These are phyloP conservation scores for Colletotrichum sp. DNA, from an alignment of 2,329 filamentous ascomycete species.

Conservation along the genomic window DNA sequence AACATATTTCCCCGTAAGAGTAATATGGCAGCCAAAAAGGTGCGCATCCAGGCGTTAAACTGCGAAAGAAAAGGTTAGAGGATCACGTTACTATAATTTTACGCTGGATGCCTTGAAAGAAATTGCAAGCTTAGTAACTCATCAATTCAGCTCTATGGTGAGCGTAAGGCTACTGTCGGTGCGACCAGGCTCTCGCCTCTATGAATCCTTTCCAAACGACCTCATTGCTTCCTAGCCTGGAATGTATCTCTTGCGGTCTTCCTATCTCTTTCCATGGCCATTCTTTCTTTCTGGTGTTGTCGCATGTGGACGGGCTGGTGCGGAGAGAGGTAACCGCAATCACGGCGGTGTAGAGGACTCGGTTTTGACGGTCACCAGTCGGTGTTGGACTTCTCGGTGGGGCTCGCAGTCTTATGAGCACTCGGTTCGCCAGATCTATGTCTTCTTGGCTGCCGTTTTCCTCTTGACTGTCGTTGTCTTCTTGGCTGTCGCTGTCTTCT, in stretches of 20 bases:
- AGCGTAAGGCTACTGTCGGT: background rate
- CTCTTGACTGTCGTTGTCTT: background rate
- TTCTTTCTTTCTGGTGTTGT: rapidly evolving
- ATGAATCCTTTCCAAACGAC: background rate
- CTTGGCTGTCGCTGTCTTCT: background rate
- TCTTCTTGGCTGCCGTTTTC: background rate
- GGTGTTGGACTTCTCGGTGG: background rate
- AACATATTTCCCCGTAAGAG: too few species aligned
- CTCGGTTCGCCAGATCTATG: background rate
- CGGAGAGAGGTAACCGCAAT: background rate
- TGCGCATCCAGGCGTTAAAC: too few species aligned
- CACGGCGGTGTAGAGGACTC: background rate
- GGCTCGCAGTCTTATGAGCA: background rate
- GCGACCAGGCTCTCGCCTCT: background rate
- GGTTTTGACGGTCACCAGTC: background rate
- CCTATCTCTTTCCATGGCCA: background rate
- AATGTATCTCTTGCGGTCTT: background rate
- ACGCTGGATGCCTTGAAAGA: background rate
- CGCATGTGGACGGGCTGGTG: background rate
- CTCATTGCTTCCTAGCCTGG: background rate
- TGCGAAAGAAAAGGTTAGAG: too few species aligned
- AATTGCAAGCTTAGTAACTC: background rate
- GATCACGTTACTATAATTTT: too few species aligned
- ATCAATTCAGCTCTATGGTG: background rate
- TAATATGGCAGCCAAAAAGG: too few species aligned